These are phyloP conservation scores for Vitis amurensis DNA, from an alignment of 164 flowering plant genomes.

Conservation along the genomic window DNA sequence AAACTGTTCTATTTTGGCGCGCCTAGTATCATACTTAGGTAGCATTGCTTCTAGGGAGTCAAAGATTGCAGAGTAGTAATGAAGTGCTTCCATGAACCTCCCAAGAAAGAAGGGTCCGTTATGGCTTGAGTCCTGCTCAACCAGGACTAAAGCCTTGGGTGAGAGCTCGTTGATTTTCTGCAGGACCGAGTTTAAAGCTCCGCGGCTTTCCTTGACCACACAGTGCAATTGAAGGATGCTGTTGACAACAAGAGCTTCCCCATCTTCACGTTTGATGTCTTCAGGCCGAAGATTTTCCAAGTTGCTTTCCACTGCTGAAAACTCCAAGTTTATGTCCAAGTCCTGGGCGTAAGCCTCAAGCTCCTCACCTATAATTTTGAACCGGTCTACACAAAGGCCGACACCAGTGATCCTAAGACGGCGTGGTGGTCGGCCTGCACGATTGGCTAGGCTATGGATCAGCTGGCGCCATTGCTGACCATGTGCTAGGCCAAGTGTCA, in stretches of 20 bases:
- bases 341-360: slow-evolving; percentile 39
- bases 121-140: slow-evolving; percentile 67
- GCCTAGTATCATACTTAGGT: slow-evolving; percentile 55
- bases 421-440: slow-evolving; percentile 32
- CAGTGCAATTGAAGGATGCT: slow-evolving; percentile 64
- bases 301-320: slow-evolving; percentile 43
- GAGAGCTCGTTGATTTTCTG: slow-evolving; percentile 49
- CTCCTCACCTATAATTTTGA: slow-evolving; percentile 40
- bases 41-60: slow-evolving; percentile 60
- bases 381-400: slow-evolving; percentile 25
- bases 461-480: slow-evolving; percentile 59
- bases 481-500: slow-evolving; percentile 52
- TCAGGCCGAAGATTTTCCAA: slow-evolving; percentile 43
- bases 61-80: slow-evolving; percentile 62
- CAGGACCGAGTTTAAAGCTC: slow-evolving; percentile 58
- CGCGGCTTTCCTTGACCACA: slow-evolving; percentile 66
- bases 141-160: slow-evolving; percentile 42
- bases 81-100: slow-evolving; percentile 65
- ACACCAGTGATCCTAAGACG: slow-evolving; percentile 50
- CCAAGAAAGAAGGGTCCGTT: slow-evolving; percentile 69
- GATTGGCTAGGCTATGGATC: slow-evolving; percentile 51
- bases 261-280: slow-evolving; percentile 30
- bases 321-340: slow-evolving; percentile 42
- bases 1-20: slow-evolving; percentile 64
- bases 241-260: slow-evolving; percentile 49